Evolutionary conservation across 2,329 filamentous ascomycete species (phyloP).

Genomic region (Aspergillus pseudoglaucus): DNA sequence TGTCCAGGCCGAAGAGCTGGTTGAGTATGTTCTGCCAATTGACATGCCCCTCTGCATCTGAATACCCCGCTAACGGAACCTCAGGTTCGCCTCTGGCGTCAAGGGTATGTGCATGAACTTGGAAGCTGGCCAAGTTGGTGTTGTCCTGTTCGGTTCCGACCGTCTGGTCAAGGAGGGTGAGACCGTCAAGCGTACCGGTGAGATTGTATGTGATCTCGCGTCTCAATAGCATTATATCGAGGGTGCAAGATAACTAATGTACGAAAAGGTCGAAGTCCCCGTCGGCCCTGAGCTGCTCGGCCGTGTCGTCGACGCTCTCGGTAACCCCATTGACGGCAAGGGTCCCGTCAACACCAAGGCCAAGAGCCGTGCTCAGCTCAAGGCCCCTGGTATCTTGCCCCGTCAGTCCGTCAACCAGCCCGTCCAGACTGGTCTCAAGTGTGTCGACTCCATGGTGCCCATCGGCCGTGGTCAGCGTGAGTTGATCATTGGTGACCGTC

Average conservation of each 20-base stretch:
- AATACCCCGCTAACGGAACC: constrained; percentile 18
- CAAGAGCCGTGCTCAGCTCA: constrained; percentile 94
- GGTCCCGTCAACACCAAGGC: constrained; percentile 87
- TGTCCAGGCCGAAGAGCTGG: constrained; percentile 99
- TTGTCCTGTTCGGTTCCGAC: constrained; percentile 99
- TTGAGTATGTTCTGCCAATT: constrained; percentile 68
- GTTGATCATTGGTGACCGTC: constrained; percentile 99
- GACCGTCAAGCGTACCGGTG: constrained; percentile 98
- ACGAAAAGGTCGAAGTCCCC: constrained; percentile 78
- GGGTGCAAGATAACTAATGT: background rate
- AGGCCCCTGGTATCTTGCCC: constrained; percentile 97
- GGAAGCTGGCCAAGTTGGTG: constrained; percentile 99
- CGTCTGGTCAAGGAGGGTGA: constrained; percentile 99
- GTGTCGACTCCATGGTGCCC: constrained; percentile 98
- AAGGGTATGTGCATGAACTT: constrained; percentile 99
- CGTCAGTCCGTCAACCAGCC: constrained; percentile 96
- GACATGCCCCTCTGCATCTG: constrained; percentile 12
- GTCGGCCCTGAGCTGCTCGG: constrained; percentile 90
- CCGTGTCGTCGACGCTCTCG: constrained; percentile 96
- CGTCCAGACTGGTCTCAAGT: constrained; percentile 99
- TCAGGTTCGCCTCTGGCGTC: constrained; percentile 96
- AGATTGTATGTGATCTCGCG: constrained; percentile 69
- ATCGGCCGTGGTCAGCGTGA: constrained; percentile 99
- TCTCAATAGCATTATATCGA: background rate
- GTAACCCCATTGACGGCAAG: constrained; percentile 99